Percentiles rank a stretch among this genome's conserved stretches.
Evolutionary conservation across 495 filamentous ascomycete species (phyloP).

Genomic region (Bacidia gigantensis): DNA sequence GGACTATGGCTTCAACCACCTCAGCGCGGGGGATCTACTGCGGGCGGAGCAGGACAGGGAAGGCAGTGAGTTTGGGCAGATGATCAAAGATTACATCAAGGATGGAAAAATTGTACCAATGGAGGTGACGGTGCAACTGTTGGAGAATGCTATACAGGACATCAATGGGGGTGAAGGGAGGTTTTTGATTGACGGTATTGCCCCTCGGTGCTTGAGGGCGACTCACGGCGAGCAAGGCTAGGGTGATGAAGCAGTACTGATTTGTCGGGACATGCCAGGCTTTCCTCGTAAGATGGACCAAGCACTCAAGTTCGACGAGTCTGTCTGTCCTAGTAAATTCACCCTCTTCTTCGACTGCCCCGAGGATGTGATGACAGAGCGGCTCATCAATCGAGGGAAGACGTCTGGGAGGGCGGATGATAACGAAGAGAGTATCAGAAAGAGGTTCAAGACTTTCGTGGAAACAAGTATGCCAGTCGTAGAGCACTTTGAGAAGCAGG

Average conservation of each 20-base stretch:
- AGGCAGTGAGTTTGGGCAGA: constrained; percentile 70
- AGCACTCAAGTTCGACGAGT: constrained; percentile 80
- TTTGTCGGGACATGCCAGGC: constrained; percentile 27
- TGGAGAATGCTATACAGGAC: constrained; percentile 82
- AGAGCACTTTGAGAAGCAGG: constrained; percentile 61
- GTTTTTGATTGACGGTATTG: constrained; percentile 79
- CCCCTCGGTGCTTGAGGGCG: no score
- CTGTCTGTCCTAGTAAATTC: constrained; percentile 67
- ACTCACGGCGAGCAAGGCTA: neutral
- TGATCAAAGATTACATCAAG: constrained; percentile 82
- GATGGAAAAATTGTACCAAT: constrained; percentile 94
- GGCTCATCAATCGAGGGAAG: constrained; percentile 78
- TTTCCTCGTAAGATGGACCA: constrained; percentile 97
- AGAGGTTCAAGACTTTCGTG: constrained; percentile 84
- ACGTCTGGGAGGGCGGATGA: constrained; percentile 84
- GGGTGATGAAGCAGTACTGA: neutral
- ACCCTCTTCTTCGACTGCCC: constrained; percentile 87
- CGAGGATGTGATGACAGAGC: constrained; percentile 70
- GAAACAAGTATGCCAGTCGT: constrained; percentile 97
- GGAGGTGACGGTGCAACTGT: constrained; percentile 89
- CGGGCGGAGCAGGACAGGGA: constrained; percentile 81
- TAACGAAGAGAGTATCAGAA: constrained; percentile 87
- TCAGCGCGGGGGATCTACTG: constrained; percentile 85
- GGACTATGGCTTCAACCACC: constrained; percentile 86
- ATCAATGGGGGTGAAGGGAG: constrained; percentile 25